A percentile compares a stretch with the other conserved stretches of the same genome.
phyloP scores from a whole-genome alignment of 176 grass and related monocot genomes.

The Ensete glaucum region DNA sequence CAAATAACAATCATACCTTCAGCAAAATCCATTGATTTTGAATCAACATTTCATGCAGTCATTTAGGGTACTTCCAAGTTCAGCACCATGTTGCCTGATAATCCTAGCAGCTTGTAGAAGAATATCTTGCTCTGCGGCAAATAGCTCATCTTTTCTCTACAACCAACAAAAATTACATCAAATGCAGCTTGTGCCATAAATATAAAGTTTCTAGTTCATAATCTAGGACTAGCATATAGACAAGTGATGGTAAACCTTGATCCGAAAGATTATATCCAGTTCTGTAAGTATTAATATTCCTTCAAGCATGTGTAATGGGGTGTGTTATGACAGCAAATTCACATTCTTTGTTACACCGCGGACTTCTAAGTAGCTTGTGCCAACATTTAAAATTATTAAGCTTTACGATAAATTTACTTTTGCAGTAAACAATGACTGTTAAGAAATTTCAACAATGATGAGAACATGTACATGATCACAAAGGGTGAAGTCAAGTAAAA shows the following conservation, averaged over 20 bases:
- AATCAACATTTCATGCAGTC: not conserved
- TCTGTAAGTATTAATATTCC: not conserved
- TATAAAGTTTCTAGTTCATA: not conserved
- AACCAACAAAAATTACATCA: constrained; percentile 9
- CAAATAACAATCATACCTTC: not conserved
- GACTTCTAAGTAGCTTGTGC: too few relatives aligned
- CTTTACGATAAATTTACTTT: too few relatives aligned
- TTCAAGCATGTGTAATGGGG: not conserved
- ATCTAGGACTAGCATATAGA: not conserved
- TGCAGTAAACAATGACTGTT: too few relatives aligned
- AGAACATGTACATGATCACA: not conserved
- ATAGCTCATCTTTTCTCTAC: constrained; percentile 60
- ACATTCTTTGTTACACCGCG: not conserved
- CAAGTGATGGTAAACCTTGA: not conserved
- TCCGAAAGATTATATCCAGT: not conserved
- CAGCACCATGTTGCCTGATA: constrained; percentile 57
- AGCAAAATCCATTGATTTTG: not conserved
- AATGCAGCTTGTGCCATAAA: not conserved
- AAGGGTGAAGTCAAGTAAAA: too few relatives aligned
- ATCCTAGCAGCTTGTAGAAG: constrained; percentile 62
- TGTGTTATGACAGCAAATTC: not conserved
- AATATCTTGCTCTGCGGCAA: constrained; percentile 61
- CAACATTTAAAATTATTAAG: too few relatives aligned
- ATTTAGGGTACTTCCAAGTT: constrained; percentile 43
- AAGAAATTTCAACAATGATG: not conserved